Evolutionary conservation across 78 protist genomes (phyloP), one percentile per base, ranked within the genome.

Genomic region (Dictyostelium citrinum): DNA sequence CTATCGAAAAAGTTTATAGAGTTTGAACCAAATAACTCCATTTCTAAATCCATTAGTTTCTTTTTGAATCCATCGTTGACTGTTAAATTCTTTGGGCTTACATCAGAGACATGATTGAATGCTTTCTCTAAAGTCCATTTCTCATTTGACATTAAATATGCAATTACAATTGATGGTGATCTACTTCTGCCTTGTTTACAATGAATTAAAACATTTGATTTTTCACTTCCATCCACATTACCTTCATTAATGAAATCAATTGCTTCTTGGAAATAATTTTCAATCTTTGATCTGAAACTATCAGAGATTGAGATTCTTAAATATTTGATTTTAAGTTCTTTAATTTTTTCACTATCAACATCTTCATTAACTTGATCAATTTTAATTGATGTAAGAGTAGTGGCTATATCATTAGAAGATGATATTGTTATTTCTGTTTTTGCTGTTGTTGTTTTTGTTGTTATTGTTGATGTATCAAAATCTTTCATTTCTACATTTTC

Each of bases 121-220:
- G 92, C 11, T 45, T 64, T 74, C n/a, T 86, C 92, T 10, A 86
- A 61, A 16, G 49, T 76, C 83, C 84, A 86, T 39, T 61, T 61
- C 7, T 31, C n/a, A 10, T 33, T 29, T 29, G 39, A 81, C 90
- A 91, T 82, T 27, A 91, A 61, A 49, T 91, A 91, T 8, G 90
- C 84, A 7, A 91, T 82, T 20, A 91, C 75, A 51, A 91, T 82
- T 16, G 95, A 67, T 46, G 95, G 95, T 22, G 95, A 91, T 61
- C 95, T 75, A 84, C 90, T 82, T 67, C 83, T 75, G 6, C 95
- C 95, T 27, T 82, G 85, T 82, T 84, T 29, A 78, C 95, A 91
- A 78, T 91, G 95, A 39, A 91, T 88, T 11, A 91, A 84, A 22
- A 82, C 83, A 22, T n/a, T 64, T 29, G 43, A 20, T 35, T 20